Evolutionary conservation across 495 filamentous ascomycete species (phyloP).

Genomic region (Peziza echinospora): DNA sequence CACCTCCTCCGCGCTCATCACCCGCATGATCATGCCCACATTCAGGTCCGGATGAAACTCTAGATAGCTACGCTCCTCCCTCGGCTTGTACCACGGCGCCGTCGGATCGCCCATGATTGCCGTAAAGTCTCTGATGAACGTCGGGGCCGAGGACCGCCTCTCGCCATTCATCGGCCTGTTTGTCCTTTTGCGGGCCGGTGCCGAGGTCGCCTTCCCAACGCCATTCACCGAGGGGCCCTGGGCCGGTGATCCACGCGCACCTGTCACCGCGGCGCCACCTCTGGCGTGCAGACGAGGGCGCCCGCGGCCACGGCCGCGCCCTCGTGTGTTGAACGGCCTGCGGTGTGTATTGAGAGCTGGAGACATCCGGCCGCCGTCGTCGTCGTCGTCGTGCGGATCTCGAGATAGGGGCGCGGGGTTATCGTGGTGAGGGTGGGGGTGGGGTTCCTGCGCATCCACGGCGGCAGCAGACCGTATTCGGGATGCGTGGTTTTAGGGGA

Average conservation of each 20-base stretch:
- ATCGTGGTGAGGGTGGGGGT: not conserved
- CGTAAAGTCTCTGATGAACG: not conserved
- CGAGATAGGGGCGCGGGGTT: not conserved
- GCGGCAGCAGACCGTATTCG: too few relatives aligned
- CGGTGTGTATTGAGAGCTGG: not conserved
- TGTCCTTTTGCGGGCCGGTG: not conserved
- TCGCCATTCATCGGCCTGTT: not conserved
- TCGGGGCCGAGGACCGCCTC: not conserved
- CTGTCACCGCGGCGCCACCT: not conserved
- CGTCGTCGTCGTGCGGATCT: too few relatives aligned
- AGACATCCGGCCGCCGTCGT: too few relatives aligned
- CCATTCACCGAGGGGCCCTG: too few relatives aligned
- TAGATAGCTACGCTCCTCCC: slow-evolving; percentile 89
- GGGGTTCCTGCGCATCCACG: too few relatives aligned
- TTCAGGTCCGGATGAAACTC: slow-evolving; percentile 93
- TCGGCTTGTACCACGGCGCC: slow-evolving; percentile 47
- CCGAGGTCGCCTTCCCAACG: not conserved
- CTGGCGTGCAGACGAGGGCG: not conserved
- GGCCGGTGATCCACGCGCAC: too few relatives aligned
- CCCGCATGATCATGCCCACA: slow-evolving; percentile 50
- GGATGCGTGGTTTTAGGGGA: too few relatives aligned
- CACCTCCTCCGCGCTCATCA: slow-evolving; percentile 66
- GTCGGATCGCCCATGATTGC: not conserved
- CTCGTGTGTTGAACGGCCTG: not conserved
- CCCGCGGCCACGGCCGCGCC: not conserved